A percentile compares a stretch with the other conserved stretches of the same genome.
Conservation (phyloP, 2,329 filamentous ascomycete species). For the Aspergillus chevalieri region DNA sequence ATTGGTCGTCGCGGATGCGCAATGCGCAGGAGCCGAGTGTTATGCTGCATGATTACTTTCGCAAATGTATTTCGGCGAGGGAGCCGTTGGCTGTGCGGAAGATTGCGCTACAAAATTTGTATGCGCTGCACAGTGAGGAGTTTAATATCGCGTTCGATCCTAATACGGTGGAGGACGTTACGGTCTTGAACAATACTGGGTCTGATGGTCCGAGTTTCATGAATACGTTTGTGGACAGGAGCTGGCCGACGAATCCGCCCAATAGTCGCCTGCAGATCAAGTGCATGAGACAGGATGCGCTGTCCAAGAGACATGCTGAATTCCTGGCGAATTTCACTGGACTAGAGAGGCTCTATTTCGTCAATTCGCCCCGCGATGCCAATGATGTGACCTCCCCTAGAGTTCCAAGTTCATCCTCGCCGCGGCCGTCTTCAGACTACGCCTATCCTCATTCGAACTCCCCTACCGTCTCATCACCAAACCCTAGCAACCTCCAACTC, state of each 20-base stretch:
- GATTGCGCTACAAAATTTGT: slow-evolving; percentile 53
- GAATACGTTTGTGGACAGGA: slow-evolving; percentile 50
- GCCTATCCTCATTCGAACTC: slow-evolving; percentile 11
- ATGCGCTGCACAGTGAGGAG: slow-evolving; percentile 46
- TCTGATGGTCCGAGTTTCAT: slow-evolving; percentile 34
- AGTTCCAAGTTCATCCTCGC: slow-evolving; percentile 18
- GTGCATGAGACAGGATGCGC: slow-evolving; percentile 44
- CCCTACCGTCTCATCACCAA: slow-evolving; percentile 18
- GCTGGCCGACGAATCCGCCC: slow-evolving; percentile 41
- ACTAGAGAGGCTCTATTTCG: slow-evolving; percentile 49
- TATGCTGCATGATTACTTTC: slow-evolving; percentile 50
- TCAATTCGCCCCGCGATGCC: slow-evolving; percentile 33
- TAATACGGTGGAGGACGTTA: slow-evolving; percentile 42
- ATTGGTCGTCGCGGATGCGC: slow-evolving; percentile 59
- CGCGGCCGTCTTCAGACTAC: slow-evolving; percentile 21
- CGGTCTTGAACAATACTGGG: slow-evolving; percentile 49
- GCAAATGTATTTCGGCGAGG: slow-evolving; percentile 46
- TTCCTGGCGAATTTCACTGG: slow-evolving; percentile 40
- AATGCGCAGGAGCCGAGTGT: slow-evolving; percentile 53
- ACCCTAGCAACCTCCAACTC: slow-evolving; percentile 21
- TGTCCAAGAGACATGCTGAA: slow-evolving; percentile 40
- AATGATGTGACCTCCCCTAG: slow-evolving; percentile 23
- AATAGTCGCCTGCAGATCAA: slow-evolving; percentile 37
- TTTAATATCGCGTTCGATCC: slow-evolving; percentile 42
- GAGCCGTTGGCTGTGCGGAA: slow-evolving; percentile 45